These are phyloP conservation scores for Fulvia fulva DNA, from an alignment of 2,329 filamentous ascomycete genomes.

Conservation along the genomic window DNA sequence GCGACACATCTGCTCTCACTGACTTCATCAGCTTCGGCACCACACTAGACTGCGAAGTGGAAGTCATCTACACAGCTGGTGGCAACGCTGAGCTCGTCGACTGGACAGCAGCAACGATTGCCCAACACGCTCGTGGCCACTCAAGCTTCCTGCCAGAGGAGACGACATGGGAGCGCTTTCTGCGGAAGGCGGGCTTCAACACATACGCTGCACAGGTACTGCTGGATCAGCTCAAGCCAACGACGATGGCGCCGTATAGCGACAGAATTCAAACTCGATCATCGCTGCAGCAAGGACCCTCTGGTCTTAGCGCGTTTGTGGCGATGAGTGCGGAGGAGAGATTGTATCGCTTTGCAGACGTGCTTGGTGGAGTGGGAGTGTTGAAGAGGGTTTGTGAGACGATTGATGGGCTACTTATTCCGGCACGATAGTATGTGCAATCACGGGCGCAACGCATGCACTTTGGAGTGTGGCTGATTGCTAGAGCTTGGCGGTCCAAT, in stretches of 20 bases:
- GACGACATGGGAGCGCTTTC: constrained; percentile 64
- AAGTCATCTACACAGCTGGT: constrained; percentile 38
- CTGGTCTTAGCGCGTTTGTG: constrained; percentile 54
- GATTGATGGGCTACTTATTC: neutral
- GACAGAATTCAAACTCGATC: neutral
- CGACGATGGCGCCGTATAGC: constrained; percentile 9
- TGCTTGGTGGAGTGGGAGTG: constrained; percentile 43
- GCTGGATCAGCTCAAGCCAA: constrained; percentile 45
- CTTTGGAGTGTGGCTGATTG: neutral
- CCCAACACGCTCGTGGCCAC: constrained; percentile 32
- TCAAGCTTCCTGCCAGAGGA: constrained; percentile 43
- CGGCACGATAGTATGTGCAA: neutral
- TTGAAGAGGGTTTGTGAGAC: constrained; percentile 49
- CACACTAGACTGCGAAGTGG: constrained; percentile 37
- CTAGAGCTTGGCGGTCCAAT: neutral
- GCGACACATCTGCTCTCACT: constrained; percentile 33
- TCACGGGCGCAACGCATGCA: neutral
- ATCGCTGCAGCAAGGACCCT: neutral
- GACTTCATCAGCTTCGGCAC: constrained; percentile 43
- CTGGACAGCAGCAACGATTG: constrained; percentile 44
- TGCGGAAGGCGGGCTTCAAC: constrained; percentile 65
- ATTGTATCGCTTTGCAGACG: constrained; percentile 44
- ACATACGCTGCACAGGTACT: constrained; percentile 67
- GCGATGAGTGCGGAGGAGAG: constrained; percentile 53
- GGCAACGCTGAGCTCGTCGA: constrained; percentile 39